A percentile compares a stretch with the other conserved stretches of the same genome.
These are phyloP conservation scores for Mollisia scopiformis DNA, from an alignment of 2,329 filamentous ascomycete species.

Conservation along the genomic window DNA sequence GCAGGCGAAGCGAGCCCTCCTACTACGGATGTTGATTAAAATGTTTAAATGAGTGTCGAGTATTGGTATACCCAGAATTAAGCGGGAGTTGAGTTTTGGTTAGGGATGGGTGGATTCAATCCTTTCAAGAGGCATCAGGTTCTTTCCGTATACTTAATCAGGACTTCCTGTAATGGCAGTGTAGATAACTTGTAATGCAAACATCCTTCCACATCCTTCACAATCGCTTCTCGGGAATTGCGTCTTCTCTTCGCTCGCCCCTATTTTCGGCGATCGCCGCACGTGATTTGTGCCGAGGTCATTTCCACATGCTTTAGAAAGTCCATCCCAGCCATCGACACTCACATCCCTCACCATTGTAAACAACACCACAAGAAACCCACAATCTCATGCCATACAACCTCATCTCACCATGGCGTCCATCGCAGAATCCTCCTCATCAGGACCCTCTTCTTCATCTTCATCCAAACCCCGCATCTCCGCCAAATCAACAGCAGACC, in stretches of 20 bases:
- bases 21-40: constrained; percentile 29
- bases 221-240: background rate
- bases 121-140: constrained; percentile 5
- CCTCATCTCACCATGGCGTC: background rate
- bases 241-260: background rate
- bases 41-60: constrained; percentile 3
- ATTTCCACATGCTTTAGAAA: constrained; percentile 1
- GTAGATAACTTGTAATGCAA: constrained; percentile 3
- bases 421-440: constrained; percentile 1
- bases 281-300: background rate
- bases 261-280: background rate
- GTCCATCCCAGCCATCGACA: background rate
- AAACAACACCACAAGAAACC: background rate
- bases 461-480: constrained; percentile 29
- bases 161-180: background rate
- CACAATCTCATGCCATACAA: background rate
- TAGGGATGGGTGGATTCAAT: constrained; percentile 1
- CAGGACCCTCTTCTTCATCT: background rate
- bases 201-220: background rate
- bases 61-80: background rate
- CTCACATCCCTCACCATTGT: background rate
- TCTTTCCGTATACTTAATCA: constrained; percentile 6
- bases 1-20: constrained; percentile 38
- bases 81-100: constrained; percentile 1
- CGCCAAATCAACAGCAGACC: constrained; percentile 53